phyloP scores from a whole-genome alignment of 2,329 filamentous ascomycete genomes.

The Talaromyces sp. region DNA sequence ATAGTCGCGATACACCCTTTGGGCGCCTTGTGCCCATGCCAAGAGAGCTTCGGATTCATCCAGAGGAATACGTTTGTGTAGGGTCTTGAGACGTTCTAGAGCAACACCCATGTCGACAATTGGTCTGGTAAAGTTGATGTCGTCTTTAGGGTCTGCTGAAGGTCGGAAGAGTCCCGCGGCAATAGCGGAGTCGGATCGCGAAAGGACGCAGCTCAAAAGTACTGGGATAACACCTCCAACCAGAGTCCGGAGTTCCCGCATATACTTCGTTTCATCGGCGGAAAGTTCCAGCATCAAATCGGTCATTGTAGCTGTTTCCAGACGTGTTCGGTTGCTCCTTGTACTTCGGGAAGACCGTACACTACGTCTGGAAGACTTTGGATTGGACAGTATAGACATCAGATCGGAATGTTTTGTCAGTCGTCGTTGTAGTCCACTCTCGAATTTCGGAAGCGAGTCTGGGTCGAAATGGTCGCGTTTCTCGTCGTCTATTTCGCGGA shows the following conservation, averaged over 20 bases:
- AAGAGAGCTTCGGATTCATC: constrained; percentile 70
- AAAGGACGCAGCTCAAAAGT: constrained; percentile 78
- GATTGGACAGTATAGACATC: constrained; percentile 81
- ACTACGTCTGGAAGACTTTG: constrained; percentile 62
- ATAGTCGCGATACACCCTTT: constrained; percentile 80
- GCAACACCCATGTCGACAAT: constrained; percentile 93
- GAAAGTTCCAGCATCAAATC: constrained; percentile 78
- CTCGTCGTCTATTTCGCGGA: constrained; percentile 28
- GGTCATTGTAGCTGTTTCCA: constrained; percentile 66
- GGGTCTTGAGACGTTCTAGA: constrained; percentile 75
- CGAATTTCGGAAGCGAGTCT: constrained; percentile 47
- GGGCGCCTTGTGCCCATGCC: constrained; percentile 75
- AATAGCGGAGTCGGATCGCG: constrained; percentile 63
- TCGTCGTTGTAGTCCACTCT: constrained; percentile 62
- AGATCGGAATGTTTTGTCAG: constrained; percentile 91
- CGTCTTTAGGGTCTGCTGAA: constrained; percentile 53
- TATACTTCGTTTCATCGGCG: constrained; percentile 83
- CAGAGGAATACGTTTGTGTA: constrained; percentile 78
- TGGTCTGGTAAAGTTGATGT: constrained; percentile 71
- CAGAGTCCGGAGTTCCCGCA: constrained; percentile 84
- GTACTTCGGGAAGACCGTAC: constrained; percentile 76
- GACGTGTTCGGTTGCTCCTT: constrained; percentile 66
- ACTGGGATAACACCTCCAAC: constrained; percentile 96
- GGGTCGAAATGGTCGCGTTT: constrained; percentile 48
- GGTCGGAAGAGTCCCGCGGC: constrained; percentile 67